Base-by-base conservation (phyloP, 2,329 filamentous ascomycete genomes). In the Diaporthe vaccinii region DNA sequence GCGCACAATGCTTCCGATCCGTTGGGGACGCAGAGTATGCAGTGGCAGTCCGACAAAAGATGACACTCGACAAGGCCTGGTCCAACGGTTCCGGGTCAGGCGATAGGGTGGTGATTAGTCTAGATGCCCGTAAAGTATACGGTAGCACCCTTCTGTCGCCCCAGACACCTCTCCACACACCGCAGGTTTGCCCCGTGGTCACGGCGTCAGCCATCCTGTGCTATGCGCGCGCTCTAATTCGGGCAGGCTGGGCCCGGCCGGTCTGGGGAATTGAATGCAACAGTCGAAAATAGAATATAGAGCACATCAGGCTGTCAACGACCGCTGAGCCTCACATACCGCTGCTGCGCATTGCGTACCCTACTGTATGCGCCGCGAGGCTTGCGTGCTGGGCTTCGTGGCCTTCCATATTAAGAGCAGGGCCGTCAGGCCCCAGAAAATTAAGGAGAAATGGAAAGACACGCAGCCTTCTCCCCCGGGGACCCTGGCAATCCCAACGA, bases 191-290 rank as follows among this genome's bases (percentile, higher is more conserved):
- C 39, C 22, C 65, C 31, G 31, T 12, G 46, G 49, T 28, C 65
- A 53, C 65, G 65, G 53, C 65, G 65, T 68, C 62, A 68, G 65
- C 65, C 65, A 68, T 68, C 28, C 3, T 51, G 62, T 67, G 62
- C 62, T 2, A 51, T 67, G 44, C 28, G 15, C n/a, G 25, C n/a
- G 39, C 59, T 8, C 59, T 28, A 51, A 67, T 46, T 22, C 25
- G 49, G 61, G 4, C 10, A 51, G 62, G 62, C 62, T 68, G 62
- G 62, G 62, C 46, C 62, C 62, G 62, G 41, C 62, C 62, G 62
- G 44, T 68, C 28, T 39, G 62, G 62, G 31, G 31, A 12, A 34
- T n/a, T 53, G 46, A 31, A 28, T 44, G 39, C 58, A 49, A 36
- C 62, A 39, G 25, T 68, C 39, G 44, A 36, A 59, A 62, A 44